Base-by-base conservation (phyloP, 73 alveolate genomes). In the Uronychia setigera region DNA sequence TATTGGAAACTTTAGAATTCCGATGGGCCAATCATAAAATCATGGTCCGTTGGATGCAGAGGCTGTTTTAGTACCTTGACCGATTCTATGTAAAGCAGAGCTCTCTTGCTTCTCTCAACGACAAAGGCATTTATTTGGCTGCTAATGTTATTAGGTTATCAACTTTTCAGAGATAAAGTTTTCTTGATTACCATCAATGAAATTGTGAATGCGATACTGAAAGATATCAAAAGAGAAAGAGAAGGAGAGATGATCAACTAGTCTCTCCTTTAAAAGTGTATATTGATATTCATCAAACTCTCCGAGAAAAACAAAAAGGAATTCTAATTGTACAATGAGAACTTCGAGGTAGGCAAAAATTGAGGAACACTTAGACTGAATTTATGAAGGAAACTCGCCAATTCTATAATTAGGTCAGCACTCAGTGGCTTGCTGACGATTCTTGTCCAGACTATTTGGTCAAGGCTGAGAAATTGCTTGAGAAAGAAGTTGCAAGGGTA, bases 1-100 rank as follows among this genome's bases (percentile, higher is more conserved):
- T 94, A 59, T 79, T 94, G 46, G 84, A 77, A 89, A 87, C 82
- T 32, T 85, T 94, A 27, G 81, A 87, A 35, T 75, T 74, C n/a
- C 79, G 87, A 77, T 94, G 98, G 98, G 75, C 59, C 35, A 80
- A 91, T 74, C 98, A 94, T 90, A 86, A 88, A 80, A 81, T 94
- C 33, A 87, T 91, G 84, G 94, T 94, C 60, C 82, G 87, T 77
- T 94, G 98, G 98, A 90, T 94, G 95, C 93, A 89, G 67, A 74
- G 93, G 35, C 88, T 93, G 91, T 94, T 94, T 87, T 74, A 92
- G 32, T 94, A 94, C 87, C 94, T 91, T 80, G 98, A 94, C 60
- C 88, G 96, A 67, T 92, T 83, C 83, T 94, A 94, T 74, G 98
- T 94, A 29, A 86, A 94, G 88, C 82, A 91, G 76, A 85, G 87